Evolutionary conservation across 352 stramenopile genomes (phyloP).

Genomic region (Pythium apleroticum): DNA sequence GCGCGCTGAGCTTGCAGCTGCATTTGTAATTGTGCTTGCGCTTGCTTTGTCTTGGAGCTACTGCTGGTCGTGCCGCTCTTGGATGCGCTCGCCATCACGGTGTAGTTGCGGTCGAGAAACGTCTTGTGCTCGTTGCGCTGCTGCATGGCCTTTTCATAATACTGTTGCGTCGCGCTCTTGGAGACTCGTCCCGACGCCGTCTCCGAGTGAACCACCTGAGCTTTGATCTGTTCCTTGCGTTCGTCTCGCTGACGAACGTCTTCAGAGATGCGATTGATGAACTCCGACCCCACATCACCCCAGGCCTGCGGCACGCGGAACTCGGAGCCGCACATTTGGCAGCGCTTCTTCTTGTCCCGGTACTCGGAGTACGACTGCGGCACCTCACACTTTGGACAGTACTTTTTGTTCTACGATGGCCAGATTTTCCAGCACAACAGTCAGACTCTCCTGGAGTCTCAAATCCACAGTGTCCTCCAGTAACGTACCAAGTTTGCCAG

Average conservation of each 20-base stretch:
- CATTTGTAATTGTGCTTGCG: conserved; percentile 42
- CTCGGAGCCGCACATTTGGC: conserved; percentile 73
- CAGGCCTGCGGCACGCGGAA: conserved; percentile 75
- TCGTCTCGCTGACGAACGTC: conserved; percentile 39
- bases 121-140: conserved; percentile 51
- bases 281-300: conserved; percentile 66
- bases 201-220: conserved; percentile 42
- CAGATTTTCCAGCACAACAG: neutral
- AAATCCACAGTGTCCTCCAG: no score
- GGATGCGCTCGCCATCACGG: neutral
- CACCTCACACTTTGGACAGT: conserved; percentile 64
- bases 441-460: neutral
- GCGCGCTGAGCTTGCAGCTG: conserved; percentile 41
- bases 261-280: conserved; percentile 61
- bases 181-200: conserved; percentile 28
- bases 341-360: conserved; percentile 88
- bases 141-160: conserved; percentile 63
- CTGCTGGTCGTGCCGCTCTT: conserved; percentile 16
- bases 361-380: conserved; percentile 80
- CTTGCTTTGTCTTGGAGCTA: conserved; percentile 60
- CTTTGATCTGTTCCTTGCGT: conserved; percentile 52
- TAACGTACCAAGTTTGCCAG: conserved; percentile 24
- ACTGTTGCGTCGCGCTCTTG: conserved; percentile 62
- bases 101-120: conserved; percentile 72
- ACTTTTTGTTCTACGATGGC: conserved; percentile 66